These are phyloP conservation scores for Aspergillus quadrilineatus DNA, from an alignment of 2,329 filamentous ascomycete species.

Conservation along the genomic window DNA sequence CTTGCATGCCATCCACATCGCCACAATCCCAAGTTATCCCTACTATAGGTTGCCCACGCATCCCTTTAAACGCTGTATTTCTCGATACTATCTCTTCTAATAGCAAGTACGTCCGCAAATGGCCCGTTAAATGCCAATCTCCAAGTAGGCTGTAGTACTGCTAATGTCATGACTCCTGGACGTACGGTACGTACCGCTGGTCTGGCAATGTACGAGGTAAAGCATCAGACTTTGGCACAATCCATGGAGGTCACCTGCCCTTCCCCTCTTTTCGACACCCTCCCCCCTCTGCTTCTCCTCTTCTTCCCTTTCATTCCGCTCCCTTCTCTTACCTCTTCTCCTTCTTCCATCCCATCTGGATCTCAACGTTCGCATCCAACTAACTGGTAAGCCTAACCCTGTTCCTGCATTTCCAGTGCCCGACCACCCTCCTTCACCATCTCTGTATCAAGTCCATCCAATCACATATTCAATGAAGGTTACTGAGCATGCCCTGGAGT, in stretches of 20 bases:
- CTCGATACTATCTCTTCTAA: too few species aligned
- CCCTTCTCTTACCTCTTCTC: slow-evolving; percentile 11
- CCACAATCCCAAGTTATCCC: background rate
- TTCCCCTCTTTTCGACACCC: slow-evolving; percentile 12
- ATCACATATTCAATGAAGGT: slow-evolving; percentile 1
- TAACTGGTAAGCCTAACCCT: slow-evolving; percentile 15
- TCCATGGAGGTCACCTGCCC: slow-evolving; percentile 32
- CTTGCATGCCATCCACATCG: slow-evolving; percentile 1
- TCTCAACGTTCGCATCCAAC: slow-evolving; percentile 7
- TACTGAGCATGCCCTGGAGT: background rate
- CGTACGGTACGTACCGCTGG: too few species aligned
- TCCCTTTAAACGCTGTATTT: too few species aligned
- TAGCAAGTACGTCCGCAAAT: background rate
- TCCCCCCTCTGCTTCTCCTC: slow-evolving; percentile 4
- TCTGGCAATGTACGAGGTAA: background rate
- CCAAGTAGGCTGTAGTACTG: background rate
- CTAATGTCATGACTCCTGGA: background rate
- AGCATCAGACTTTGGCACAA: slow-evolving; percentile 9
- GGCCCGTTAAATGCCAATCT: background rate
- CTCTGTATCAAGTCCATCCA: background rate
- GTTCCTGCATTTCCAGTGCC: slow-evolving; percentile 7
- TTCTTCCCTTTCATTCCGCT: slow-evolving; percentile 6
- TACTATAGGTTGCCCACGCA: too few species aligned
- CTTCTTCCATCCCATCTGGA: slow-evolving; percentile 14
- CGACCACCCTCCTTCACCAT: background rate